Percentiles rank a stretch among this genome's conserved stretches.
phyloP scores from a whole-genome alignment of 305 asterid genomes.

The Petunia hybrid region DNA sequence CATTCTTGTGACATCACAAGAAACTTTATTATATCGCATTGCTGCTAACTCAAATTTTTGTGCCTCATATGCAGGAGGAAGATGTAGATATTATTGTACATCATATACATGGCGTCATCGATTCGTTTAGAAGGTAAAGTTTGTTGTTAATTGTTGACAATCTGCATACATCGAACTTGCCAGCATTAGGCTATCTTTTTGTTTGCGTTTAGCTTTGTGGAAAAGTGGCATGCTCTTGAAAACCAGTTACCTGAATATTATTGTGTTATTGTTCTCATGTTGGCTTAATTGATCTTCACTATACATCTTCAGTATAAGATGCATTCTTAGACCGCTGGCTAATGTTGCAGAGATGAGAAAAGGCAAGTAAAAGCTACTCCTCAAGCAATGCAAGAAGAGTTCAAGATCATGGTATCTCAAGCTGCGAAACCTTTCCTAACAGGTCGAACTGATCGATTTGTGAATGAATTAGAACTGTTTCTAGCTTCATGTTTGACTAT shows the following conservation, averaged over 20 bases:
- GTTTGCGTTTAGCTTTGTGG: neutral
- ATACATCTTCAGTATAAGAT: neutral
- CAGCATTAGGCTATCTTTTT: constrained; percentile 12
- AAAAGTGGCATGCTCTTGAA: constrained; percentile 23
- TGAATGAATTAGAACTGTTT: constrained; percentile 67
- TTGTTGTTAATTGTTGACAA: neutral
- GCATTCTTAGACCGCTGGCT: constrained; percentile 7
- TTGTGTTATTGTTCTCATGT: neutral
- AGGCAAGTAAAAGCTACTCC: constrained; percentile 39
- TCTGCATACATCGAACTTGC: neutral
- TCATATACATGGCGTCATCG: constrained; percentile 74
- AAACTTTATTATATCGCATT: neutral
- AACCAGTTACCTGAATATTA: constrained; percentile 6
- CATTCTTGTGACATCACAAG: neutral
- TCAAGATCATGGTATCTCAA: constrained; percentile 52
- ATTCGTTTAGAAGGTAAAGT: constrained; percentile 66
- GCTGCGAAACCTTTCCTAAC: constrained; percentile 67
- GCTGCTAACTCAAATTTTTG: constrained; percentile 14
- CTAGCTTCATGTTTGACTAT: constrained; percentile 69
- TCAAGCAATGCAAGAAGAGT: constrained; percentile 53
- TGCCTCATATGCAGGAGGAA: constrained; percentile 63
- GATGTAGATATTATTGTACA: constrained; percentile 73
- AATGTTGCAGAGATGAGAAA: constrained; percentile 58
- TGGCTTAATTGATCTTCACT: neutral
- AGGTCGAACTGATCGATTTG: constrained; percentile 68